Conservation (phyloP, 345 rosid genomes). For the Ceriops decandra region DNA sequence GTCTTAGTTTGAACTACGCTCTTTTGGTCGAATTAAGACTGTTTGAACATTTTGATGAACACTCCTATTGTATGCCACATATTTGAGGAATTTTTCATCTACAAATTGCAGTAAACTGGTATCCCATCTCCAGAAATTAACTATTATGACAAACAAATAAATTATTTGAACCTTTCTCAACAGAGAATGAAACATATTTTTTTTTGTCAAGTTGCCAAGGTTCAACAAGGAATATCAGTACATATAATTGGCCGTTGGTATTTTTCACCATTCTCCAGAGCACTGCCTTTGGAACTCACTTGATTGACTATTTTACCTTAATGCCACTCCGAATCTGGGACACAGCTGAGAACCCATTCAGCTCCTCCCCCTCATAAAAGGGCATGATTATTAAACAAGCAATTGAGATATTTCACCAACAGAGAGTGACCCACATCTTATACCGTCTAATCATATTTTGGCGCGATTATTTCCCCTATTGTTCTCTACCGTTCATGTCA, state of each 20-base stretch:
- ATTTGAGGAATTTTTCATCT: not conserved
- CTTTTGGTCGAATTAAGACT: not conserved
- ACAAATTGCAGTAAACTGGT: too few species aligned
- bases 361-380: not conserved
- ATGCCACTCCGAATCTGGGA: not conserved
- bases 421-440: not conserved
- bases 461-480: not conserved
- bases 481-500: not conserved
- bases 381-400: not conserved
- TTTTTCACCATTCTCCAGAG: not conserved
- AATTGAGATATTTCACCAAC: not conserved
- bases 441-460: not conserved
- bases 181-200: too few species aligned
- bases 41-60: not conserved
- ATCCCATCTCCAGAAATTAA: too few species aligned
- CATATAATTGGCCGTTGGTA: not conserved
- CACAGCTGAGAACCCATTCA: not conserved
- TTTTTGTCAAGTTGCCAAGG: too few species aligned
- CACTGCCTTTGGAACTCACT: not conserved
- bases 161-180: too few species aligned
- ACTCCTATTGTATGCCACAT: not conserved
- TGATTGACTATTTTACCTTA: not conserved
- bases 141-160: too few species aligned
- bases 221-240: not conserved
- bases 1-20: too few species aligned